Base-by-base conservation (phyloP, 1,284 basidiomycete genomes). In the Cutaneotrichosporon mucoides region DNA sequence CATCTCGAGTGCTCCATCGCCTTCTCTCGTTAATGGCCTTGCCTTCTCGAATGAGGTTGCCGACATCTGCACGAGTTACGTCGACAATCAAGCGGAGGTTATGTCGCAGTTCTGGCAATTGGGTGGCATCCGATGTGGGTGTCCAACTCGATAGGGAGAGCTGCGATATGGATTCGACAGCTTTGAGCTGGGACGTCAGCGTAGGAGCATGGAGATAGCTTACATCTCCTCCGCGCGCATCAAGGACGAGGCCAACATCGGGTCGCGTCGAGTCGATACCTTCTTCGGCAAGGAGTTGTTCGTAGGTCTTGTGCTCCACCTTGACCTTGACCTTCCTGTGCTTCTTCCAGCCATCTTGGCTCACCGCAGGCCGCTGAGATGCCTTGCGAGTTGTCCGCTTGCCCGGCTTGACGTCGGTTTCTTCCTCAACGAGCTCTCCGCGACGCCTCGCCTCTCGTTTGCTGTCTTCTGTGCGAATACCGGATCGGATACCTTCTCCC, bases 41-140 rank as follows among this genome's bases (percentile, higher is more conserved):
- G 1, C 90, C 96, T 80, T 99, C 94, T 24, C 87, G 84, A 1
- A 92, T 92, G 15, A 99, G 84, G 11, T 89, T 89, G 52, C 90
- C 86, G 1, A 99, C 83, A 59, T 93, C 89, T 34, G 83, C 85
- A 65, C 89, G 89, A 65, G 90, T 87, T 1, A 85, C 82, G 49
- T 93, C 89, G 3, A 86, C 83, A 47, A 99, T 90, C 46, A 98
- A 83, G 6, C 88, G 85, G 33, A 99, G 79, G 74, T 99, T 99
- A 74, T 99, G 94, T 41, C 93, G 86, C 16, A 99, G 85, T 81
- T 99, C 96, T 0, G 95, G 94, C 64, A 99, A 85, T 61, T 89
- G 87, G 47, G 86, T 90, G 1, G 86, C 82, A 67, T 97, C 92
- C 11, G 85, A 85, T 0, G 89, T 87, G 1, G 90, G 91, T 10